Conservation (phyloP, 768 basidiomycete genomes). For the Calocybe indica region DNA sequence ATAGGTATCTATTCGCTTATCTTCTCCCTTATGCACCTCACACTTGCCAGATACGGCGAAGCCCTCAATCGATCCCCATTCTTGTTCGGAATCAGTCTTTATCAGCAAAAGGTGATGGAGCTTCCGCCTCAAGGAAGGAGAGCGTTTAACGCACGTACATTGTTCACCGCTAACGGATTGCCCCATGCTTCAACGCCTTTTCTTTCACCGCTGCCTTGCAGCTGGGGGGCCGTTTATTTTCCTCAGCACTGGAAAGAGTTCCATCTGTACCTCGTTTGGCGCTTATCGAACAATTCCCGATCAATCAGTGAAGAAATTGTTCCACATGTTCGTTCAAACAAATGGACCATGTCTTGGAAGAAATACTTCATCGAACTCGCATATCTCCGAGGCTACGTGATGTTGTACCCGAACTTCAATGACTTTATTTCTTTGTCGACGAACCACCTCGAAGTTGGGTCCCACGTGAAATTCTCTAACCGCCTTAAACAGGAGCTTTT, state of each 20-base stretch:
- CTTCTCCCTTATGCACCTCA: background rate
- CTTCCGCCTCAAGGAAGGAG: constrained; percentile 61
- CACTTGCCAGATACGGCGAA: constrained; percentile 49
- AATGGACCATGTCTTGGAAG: constrained; percentile 83
- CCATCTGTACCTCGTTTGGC: constrained; percentile 66
- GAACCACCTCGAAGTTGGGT: constrained; percentile 84
- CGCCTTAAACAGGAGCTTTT: constrained; percentile 60
- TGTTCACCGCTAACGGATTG: constrained; percentile 43
- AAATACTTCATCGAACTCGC: constrained; percentile 84
- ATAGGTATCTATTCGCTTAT: constrained; percentile 40
- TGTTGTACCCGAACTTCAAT: constrained; percentile 85
- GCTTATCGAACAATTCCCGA: constrained; percentile 44
- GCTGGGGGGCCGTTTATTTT: constrained; percentile 91
- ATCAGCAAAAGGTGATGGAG: constrained; percentile 81
- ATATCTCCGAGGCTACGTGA: constrained; percentile 75
- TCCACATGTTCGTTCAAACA: constrained; percentile 72
- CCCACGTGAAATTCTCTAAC: constrained; percentile 63
- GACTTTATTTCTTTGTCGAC: constrained; percentile 74
- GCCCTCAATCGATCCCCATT: constrained; percentile 29
- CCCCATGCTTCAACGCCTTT: constrained; percentile 56
- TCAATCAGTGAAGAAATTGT: constrained; percentile 46
- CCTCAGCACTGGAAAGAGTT: constrained; percentile 87
- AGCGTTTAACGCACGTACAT: constrained; percentile 56
- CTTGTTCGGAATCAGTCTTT: constrained; percentile 79
- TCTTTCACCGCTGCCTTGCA: constrained; percentile 83